Evolutionary conservation across 2,329 filamentous ascomycete genomes (phyloP), one percentile per base, ranked within the genome.

Genomic region (Penicillium sp.): DNA sequence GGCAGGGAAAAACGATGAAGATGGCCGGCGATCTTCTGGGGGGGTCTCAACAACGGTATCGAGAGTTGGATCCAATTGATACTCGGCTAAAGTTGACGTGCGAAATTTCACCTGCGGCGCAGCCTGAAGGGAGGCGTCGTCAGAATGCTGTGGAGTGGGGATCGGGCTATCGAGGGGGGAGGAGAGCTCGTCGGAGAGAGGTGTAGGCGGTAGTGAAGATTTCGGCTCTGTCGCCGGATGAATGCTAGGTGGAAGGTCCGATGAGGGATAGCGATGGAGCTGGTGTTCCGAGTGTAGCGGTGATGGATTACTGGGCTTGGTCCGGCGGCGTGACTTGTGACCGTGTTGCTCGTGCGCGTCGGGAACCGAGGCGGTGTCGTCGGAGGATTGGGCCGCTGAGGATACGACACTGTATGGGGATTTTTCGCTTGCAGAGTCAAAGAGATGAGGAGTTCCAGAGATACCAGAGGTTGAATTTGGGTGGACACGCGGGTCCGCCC

Each of bases 41-140:
- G 57, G 52, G 35, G 60, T 59, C 57, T 74, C 72, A n/a, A 61
- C 57, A 19, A 74, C 69, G 16, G 69, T 56, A 44, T 69, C 61
- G 22, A 72, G 57, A 11, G 66, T 64, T 11, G 68, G 61, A n/a
- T 66, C 64, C 52, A 64, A 65, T 57, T 60, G 65, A 48, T 59
- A 48, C 16, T 67, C 68, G 48, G 37, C 42, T 21, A 53, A 46
- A n/a, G 60, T 63, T 49, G 61, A 57, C 13, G 60, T 58, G 50
- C 56, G 59, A 26, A 57, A 58, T 55, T 59, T 66, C 51, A 45
- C 54, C 21, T 62, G 57, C 22, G 57, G 57, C 22, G 57, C 58
- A 26, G 61, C 55, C 44, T 65, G 63, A 49, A 64, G 61, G 22
- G 65, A 66, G 29, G 63, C 54, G 45, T 58, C 55, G 55, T 62